These are phyloP conservation scores for Penicillium sp. DNA, from an alignment of 2,329 filamentous ascomycete species.

Conservation along the genomic window DNA sequence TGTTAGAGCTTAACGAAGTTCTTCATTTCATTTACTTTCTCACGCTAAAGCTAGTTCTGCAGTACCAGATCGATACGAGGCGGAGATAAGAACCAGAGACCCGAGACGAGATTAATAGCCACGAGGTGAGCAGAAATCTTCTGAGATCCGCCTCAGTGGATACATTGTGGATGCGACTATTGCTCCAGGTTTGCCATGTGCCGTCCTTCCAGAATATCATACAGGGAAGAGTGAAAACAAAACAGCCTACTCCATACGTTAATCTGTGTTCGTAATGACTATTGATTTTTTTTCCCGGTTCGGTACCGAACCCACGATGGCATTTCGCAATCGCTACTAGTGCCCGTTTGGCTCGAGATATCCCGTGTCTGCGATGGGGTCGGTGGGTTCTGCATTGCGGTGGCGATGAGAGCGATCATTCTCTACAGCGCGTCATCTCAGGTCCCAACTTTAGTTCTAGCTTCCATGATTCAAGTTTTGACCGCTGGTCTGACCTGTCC, in stretches of 20 bases:
- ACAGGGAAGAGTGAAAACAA: not conserved
- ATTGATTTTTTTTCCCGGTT: not conserved
- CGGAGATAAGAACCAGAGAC: slow-evolving; percentile 1
- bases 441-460: not conserved
- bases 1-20: not conserved
- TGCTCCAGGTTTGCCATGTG: slow-evolving; percentile 16
- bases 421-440: not conserved
- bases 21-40: not conserved
- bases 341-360: slow-evolving; percentile 4
- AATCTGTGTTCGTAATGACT: not conserved
- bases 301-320: not conserved
- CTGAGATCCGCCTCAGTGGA: slow-evolving; percentile 21
- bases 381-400: slow-evolving; percentile 1
- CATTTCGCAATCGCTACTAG: slow-evolving; percentile 5
- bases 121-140: slow-evolving; percentile 12
- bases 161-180: slow-evolving; percentile 18
- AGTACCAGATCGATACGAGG: slow-evolving; percentile 5
- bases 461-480: slow-evolving; percentile 3
- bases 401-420: slow-evolving; percentile 1
- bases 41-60: not conserved
- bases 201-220: slow-evolving; percentile 13
- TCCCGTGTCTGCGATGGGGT: slow-evolving; percentile 5
- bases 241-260: not conserved
- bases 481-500: not conserved
- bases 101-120: slow-evolving; percentile 1